Percentiles rank a stretch among this genome's conserved stretches.
These are phyloP conservation scores for Thalassia testudinum DNA, from an alignment of 116 monocot genomes.

Conservation along the genomic window DNA sequence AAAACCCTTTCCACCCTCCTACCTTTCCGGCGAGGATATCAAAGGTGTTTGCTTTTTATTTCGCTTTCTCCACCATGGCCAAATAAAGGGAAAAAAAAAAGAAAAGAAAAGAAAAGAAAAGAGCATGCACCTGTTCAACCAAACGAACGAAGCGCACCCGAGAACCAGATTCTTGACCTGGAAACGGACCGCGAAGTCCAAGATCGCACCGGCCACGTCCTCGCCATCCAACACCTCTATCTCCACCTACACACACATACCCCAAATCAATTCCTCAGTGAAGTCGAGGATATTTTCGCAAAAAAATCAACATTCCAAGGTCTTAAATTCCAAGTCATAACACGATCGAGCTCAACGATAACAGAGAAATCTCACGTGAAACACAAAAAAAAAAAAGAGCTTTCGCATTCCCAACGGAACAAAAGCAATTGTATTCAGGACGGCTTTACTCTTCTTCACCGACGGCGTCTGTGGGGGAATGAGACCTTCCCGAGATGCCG, in stretches of 20 bases:
- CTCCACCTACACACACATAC: conserved; percentile 25
- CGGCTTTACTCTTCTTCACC: neutral
- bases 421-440: neutral
- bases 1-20: no score
- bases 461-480: neutral
- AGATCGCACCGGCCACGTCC: conserved; percentile 19
- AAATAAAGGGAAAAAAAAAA: neutral
- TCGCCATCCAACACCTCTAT: conserved; percentile 48
- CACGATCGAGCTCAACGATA: no score
- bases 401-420: conserved; percentile 1
- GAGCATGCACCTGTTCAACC: conserved; percentile 38
- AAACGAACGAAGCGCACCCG: conserved; percentile 33
- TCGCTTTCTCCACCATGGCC: no score
- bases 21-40: no score
- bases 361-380: neutral
- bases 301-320: no score
- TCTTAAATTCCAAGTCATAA: no score
- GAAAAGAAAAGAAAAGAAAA: neutral
- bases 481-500: no score
- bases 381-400: neutral
- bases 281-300: neutral
- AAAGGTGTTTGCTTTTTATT: no score
- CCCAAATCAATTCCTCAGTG: neutral
- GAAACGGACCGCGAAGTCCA: conserved; percentile 25
- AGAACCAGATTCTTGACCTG: conserved; percentile 46